phyloP scores from a whole-genome alignment of 2,329 filamentous ascomycete genomes.

The Teratosphaeria viscida region DNA sequence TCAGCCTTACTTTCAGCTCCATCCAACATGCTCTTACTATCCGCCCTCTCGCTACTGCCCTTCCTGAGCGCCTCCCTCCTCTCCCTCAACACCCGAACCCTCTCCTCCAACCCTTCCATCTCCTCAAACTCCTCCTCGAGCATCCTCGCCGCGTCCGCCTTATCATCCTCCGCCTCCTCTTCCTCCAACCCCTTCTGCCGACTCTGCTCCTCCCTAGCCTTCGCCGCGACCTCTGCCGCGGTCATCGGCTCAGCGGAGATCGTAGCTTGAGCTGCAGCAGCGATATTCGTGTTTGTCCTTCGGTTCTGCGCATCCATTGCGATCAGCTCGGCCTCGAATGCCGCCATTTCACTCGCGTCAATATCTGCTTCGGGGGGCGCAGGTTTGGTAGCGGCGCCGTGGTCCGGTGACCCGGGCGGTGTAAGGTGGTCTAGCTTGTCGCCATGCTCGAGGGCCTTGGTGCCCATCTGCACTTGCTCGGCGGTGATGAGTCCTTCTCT shows the following conservation, averaged over 20 bases:
- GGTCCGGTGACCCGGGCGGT: not conserved
- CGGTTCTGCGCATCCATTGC: conserved; percentile 15
- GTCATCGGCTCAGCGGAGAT: conserved; percentile 38
- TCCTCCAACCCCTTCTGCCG: conserved; percentile 32
- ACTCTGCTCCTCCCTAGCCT: conserved; percentile 34
- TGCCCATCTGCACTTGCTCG: not conserved
- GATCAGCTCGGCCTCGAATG: conserved; percentile 75
- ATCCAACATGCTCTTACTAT: not conserved
- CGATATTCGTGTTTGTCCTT: conserved; percentile 8
- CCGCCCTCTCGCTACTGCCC: not conserved
- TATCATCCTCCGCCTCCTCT: conserved; percentile 37
- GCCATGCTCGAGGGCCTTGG: not conserved
- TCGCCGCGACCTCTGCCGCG: conserved; percentile 36
- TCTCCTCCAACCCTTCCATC: conserved; percentile 39
- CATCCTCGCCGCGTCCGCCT: conserved; percentile 35
- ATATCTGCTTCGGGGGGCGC: conserved; percentile 38
- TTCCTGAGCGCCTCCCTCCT: conserved; percentile 33
- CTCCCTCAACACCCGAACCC: conserved; percentile 35
- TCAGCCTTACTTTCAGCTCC: not conserved
- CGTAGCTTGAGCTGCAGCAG: conserved; percentile 26
- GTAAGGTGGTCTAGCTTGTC: not conserved
- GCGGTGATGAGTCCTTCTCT: not conserved
- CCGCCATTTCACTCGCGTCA: conserved; percentile 45
- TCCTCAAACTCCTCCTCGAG: conserved; percentile 41
- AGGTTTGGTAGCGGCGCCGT: not conserved